phyloP scores from a whole-genome alignment of 2,329 filamentous ascomycete genomes.

The Teratosphaeria gauchensis region DNA sequence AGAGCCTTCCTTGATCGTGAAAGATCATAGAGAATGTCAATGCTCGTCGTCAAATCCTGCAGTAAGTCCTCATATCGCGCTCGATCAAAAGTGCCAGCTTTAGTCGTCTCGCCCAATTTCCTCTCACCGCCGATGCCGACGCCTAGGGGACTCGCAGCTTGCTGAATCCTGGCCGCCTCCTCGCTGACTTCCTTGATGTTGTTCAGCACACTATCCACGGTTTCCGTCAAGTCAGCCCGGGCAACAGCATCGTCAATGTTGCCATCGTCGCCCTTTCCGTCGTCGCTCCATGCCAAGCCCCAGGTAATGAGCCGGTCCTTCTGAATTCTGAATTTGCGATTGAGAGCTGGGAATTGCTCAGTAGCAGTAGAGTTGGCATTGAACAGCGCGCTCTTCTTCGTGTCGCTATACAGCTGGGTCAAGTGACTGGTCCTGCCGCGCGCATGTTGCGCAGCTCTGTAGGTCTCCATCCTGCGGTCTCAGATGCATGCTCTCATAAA shows the following conservation, averaged over 20 bases:
- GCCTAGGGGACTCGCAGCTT: constrained; percentile 21
- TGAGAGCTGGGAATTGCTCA: constrained; percentile 60
- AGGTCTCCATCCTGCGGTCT: constrained; percentile 11
- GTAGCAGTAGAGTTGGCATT: constrained; percentile 44
- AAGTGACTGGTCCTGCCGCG: constrained; percentile 30
- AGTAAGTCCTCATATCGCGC: constrained; percentile 66
- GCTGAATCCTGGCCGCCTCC: constrained; percentile 64
- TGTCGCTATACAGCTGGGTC: constrained; percentile 69
- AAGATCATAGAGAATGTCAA: constrained; percentile 70
- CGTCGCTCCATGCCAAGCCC: constrained; percentile 74
- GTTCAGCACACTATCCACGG: constrained; percentile 67
- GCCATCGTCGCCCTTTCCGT: constrained; percentile 50
- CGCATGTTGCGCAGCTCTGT: constrained; percentile 10
- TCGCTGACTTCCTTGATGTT: constrained; percentile 73
- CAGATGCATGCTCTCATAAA: constrained; percentile 1
- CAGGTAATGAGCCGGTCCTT: constrained; percentile 70
- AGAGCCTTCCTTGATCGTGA: constrained; percentile 53
- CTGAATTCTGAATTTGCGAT: constrained; percentile 69
- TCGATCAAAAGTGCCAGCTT: constrained; percentile 51
- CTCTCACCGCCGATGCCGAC: constrained; percentile 20
- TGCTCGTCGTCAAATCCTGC: constrained; percentile 63
- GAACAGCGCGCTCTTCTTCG: constrained; percentile 58
- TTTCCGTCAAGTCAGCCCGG: constrained; percentile 60
- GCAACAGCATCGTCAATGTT: constrained; percentile 64
- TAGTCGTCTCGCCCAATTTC: constrained; percentile 20